These are phyloP conservation scores for Pichia exigua DNA, from an alignment of 805 yeast species.

Conservation along the genomic window DNA sequence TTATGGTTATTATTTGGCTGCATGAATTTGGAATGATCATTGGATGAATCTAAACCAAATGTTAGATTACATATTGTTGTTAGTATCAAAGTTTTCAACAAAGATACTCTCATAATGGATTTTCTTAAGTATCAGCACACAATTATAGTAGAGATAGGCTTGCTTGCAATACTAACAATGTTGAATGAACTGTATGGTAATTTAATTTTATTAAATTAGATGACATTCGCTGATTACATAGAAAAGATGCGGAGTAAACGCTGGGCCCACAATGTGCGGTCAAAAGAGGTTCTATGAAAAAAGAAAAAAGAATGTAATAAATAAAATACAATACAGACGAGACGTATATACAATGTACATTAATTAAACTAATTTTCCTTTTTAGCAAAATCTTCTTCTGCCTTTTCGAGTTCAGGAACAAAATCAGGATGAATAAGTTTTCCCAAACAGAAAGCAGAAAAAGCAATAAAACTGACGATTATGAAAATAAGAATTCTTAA, in stretches of 20 bases:
- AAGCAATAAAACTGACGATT: conserved; percentile 33
- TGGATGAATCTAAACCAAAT: not conserved
- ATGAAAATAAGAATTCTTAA: conserved; percentile 42
- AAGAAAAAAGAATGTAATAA: not conserved
- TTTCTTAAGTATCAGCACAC: too few relatives aligned
- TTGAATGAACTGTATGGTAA: too few relatives aligned
- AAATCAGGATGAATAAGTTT: conserved; percentile 17
- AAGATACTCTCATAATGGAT: not conserved
- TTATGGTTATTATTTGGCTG: not conserved
- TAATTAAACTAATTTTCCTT: not conserved
- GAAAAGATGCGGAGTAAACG: not conserved
- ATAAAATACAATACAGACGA: too few relatives aligned
- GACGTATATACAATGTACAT: too few relatives aligned
- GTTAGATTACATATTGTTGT: not conserved
- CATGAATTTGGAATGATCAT: not conserved
- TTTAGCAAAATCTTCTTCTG: not conserved
- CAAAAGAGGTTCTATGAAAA: not conserved
- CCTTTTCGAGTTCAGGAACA: conserved; percentile 7
- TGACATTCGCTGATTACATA: not conserved
- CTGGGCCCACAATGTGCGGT: not conserved
- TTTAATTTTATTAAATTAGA: too few relatives aligned
- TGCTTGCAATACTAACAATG: too few relatives aligned
- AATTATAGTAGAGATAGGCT: too few relatives aligned
- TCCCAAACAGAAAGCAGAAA: conserved; percentile 21
- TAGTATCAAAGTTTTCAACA: not conserved